These are phyloP conservation scores for Hymenoscyphus fructigenus DNA, from an alignment of 2,329 filamentous ascomycete genomes.

Conservation along the genomic window DNA sequence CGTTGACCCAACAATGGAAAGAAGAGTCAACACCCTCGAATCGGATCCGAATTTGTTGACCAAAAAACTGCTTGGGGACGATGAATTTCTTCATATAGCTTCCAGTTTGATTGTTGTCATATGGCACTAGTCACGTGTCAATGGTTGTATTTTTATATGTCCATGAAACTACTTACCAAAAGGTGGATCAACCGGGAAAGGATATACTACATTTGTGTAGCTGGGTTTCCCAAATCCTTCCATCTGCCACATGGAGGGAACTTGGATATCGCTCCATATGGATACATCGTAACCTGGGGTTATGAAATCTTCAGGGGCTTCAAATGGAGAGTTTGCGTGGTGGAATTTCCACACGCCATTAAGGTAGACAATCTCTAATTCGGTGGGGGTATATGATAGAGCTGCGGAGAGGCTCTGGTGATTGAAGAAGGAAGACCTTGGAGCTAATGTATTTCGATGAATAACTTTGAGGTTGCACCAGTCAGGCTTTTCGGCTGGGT, in stretches of 20 bases:
- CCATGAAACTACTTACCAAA: constrained; percentile 42
- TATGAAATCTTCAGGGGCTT: constrained; percentile 28
- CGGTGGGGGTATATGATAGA: constrained; percentile 42
- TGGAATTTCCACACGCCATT: constrained; percentile 34
- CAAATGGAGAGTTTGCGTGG: constrained; percentile 30
- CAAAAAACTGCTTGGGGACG: constrained; percentile 42
- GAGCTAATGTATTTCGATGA: constrained; percentile 58
- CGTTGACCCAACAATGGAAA: constrained; percentile 69
- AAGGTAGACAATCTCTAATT: constrained; percentile 40
- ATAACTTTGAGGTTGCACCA: constrained; percentile 62
- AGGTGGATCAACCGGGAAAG: constrained; percentile 65
- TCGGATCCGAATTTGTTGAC: constrained; percentile 58
- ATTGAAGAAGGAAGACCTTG: constrained; percentile 56
- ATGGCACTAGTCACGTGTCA: constrained; percentile 38
- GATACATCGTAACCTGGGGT: constrained; percentile 29
- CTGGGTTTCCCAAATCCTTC: constrained; percentile 65
- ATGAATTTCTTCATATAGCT: constrained; percentile 50
- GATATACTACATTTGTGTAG: constrained; percentile 68
- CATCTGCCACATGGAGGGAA: constrained; percentile 64
- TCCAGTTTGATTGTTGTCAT: constrained; percentile 54
- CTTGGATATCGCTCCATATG: constrained; percentile 48
- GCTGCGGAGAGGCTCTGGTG: constrained; percentile 51
- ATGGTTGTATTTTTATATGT: background rate
- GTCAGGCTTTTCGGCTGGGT: constrained; percentile 44
- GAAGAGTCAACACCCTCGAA: constrained; percentile 74